These are phyloP conservation scores for Kodamaea fukazawae DNA, from an alignment of 805 yeast genomes.

Conservation along the genomic window DNA sequence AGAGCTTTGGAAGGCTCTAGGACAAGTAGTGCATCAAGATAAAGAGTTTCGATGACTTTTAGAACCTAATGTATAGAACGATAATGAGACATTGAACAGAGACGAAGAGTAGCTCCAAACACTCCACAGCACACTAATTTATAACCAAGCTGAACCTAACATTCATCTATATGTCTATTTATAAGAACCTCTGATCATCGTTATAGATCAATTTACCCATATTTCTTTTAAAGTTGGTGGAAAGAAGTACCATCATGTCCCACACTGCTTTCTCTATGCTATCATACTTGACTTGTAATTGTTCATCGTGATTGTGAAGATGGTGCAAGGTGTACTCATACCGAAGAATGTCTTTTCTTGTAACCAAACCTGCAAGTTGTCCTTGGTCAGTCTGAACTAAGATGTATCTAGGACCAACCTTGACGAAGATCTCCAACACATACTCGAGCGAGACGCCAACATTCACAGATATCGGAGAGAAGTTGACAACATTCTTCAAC, in stretches of 20 bases:
- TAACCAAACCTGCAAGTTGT: slow-evolving; percentile 65
- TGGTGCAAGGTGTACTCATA: slow-evolving; percentile 48
- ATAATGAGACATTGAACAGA: too few relatives aligned
- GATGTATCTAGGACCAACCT: slow-evolving; percentile 76
- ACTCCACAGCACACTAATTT: too few relatives aligned
- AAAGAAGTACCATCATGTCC: slow-evolving; percentile 26
- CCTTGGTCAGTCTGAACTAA: slow-evolving; percentile 61
- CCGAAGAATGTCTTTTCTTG: slow-evolving; percentile 77
- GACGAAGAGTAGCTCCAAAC: too few relatives aligned
- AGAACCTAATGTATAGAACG: too few relatives aligned
- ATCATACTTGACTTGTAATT: slow-evolving; percentile 15
- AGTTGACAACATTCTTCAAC: slow-evolving; percentile 39
- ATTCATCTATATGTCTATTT: not conserved
- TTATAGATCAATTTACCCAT: slow-evolving; percentile 30
- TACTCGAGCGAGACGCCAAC: slow-evolving; percentile 55
- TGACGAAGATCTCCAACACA: slow-evolving; percentile 65
- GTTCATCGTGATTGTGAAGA: slow-evolving; percentile 14
- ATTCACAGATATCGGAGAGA: slow-evolving; percentile 61
- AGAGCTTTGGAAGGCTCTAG: too few relatives aligned
- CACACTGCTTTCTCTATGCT: slow-evolving; percentile 33
- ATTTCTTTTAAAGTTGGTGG: slow-evolving; percentile 19
- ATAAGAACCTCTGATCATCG: slow-evolving; percentile 28
- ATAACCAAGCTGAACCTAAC: too few relatives aligned
- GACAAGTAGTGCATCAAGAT: too few relatives aligned
- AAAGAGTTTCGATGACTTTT: too few relatives aligned